Evolutionary conservation across 2,329 filamentous ascomycete species (phyloP).

Genomic region (Thelonectria discophora): DNA sequence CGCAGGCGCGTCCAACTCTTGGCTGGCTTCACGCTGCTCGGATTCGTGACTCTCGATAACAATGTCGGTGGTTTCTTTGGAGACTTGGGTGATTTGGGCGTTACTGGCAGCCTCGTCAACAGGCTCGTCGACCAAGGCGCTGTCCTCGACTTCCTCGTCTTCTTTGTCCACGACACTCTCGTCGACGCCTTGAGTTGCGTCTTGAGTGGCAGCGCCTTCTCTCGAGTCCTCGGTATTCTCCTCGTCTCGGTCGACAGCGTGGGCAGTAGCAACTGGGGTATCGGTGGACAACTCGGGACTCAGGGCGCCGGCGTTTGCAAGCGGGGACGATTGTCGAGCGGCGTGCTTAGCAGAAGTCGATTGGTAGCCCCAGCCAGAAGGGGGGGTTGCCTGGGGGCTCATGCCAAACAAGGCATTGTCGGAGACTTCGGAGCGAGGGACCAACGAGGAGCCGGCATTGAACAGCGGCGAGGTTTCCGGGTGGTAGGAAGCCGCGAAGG

Average conservation of each 20-base stretch:
- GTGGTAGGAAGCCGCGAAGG: conserved; percentile 40
- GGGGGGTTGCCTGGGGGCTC: conserved; percentile 20
- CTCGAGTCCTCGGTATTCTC: background rate
- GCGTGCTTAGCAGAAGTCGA: conserved; percentile 15
- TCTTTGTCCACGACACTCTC: background rate
- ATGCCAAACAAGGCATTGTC: conserved; percentile 18
- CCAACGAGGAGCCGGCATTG: conserved; percentile 30
- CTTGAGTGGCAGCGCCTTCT: background rate
- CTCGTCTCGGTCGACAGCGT: background rate
- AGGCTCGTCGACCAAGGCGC: too few species aligned
- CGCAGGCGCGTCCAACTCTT: background rate
- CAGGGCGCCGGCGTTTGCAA: background rate
- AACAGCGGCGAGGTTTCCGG: conserved; percentile 38
- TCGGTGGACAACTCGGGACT: conserved; percentile 26
- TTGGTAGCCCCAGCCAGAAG: conserved; percentile 33
- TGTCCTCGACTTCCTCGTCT: background rate
- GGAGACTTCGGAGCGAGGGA: conserved; percentile 15
- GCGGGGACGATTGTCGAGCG: conserved; percentile 20
- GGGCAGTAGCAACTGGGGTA: conserved; percentile 17
- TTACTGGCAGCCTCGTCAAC: background rate
- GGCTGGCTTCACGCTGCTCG: background rate
- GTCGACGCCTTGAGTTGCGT: background rate
- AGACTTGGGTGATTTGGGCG: background rate
- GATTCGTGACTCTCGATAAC: background rate
- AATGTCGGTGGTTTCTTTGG: background rate